These are phyloP conservation scores for Ogataea neopini DNA, from an alignment of 805 yeast genomes.

Conservation along the genomic window DNA sequence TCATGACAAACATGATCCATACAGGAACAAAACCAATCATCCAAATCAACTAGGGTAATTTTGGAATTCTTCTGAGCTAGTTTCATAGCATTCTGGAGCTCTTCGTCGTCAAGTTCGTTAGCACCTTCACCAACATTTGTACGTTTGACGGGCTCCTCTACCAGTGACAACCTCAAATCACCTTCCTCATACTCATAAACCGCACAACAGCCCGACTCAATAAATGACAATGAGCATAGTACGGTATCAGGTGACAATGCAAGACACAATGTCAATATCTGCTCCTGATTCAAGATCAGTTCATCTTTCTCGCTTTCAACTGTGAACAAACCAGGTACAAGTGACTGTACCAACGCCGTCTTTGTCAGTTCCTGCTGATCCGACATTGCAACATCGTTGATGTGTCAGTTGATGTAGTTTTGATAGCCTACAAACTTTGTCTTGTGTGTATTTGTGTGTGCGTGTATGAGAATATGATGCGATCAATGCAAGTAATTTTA, in stretches of 20 bases:
- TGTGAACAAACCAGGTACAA: slow-evolving; percentile 11
- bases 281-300: slow-evolving; percentile 18
- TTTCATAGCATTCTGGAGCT: neutral
- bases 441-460: no score
- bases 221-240: slow-evolving; percentile 11
- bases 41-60: slow-evolving; percentile 10
- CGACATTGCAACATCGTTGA: neutral
- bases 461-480: no score
- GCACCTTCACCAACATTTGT: neutral
- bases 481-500: no score
- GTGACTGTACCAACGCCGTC: slow-evolving; percentile 9
- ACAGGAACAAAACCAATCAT: slow-evolving; percentile 19
- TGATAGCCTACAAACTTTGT: no score
- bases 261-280: slow-evolving; percentile 16
- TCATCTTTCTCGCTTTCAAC: slow-evolving; percentile 3
- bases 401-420: no score
- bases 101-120: neutral
- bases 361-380: neutral
- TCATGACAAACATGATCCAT: slow-evolving; percentile 1
- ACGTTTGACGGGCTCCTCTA: slow-evolving; percentile 1
- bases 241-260: slow-evolving; percentile 11
- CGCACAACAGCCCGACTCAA: slow-evolving; percentile 14
- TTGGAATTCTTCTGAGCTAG: neutral
- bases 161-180: slow-evolving; percentile 1
- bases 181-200: slow-evolving; percentile 4